Conservation (phyloP, 2,329 filamentous ascomycete genomes). For the Penicillium nordicum region DNA sequence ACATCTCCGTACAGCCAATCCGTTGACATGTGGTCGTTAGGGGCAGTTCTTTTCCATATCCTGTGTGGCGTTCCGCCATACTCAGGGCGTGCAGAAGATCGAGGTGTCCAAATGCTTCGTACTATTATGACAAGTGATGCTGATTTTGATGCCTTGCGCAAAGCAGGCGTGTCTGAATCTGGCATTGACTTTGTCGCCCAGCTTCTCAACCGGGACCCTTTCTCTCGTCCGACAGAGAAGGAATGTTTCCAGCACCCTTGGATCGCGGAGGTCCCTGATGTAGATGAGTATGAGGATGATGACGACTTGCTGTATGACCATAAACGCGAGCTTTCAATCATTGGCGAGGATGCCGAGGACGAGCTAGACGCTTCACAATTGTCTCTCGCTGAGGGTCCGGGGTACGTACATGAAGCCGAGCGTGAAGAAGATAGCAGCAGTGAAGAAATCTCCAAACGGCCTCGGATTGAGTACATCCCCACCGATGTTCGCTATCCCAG, state of each 20-base stretch:
- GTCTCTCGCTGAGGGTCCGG: constrained; percentile 54
- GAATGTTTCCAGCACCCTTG: constrained; percentile 71
- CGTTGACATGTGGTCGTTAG: constrained; percentile 94
- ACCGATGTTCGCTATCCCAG: constrained; percentile 41
- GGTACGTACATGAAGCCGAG: constrained; percentile 24
- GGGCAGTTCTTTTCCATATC: constrained; percentile 83
- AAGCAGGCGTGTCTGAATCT: constrained; percentile 57
- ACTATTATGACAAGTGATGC: constrained; percentile 79
- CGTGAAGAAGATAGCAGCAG: constrained; percentile 35
- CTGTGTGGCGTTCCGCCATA: constrained; percentile 80
- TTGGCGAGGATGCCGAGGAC: constrained; percentile 40
- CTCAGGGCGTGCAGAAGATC: constrained; percentile 70
- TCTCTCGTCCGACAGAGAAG: constrained; percentile 68
- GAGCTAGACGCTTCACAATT: constrained; percentile 59
- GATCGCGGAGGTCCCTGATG: constrained; percentile 57
- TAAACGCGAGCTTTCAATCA: constrained; percentile 33
- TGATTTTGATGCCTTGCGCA: constrained; percentile 62
- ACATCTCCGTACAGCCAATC: constrained; percentile 77
- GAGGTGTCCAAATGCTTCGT: constrained; percentile 70
- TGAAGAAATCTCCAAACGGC: constrained; percentile 37
- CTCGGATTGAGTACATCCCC: constrained; percentile 31
- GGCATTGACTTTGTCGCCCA: constrained; percentile 70
- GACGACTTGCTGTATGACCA: constrained; percentile 52
- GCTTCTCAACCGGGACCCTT: constrained; percentile 81
- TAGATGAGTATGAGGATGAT: constrained; percentile 63